Base-by-base conservation (phyloP, 305 asterid species). In the Fraxinus albicans region DNA sequence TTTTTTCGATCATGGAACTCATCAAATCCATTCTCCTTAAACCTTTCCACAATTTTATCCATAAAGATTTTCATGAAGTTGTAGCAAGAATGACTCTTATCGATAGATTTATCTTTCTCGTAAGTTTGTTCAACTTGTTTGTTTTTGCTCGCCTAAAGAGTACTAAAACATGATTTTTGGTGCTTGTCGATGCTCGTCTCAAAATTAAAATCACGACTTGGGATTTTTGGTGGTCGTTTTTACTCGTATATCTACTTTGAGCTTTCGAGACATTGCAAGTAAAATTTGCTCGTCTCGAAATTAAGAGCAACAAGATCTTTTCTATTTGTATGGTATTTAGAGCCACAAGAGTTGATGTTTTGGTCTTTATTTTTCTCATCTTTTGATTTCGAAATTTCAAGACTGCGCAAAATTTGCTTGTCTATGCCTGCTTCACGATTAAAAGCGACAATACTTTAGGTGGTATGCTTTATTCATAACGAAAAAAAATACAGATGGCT, bases 91-190 rank as follows among this genome's bases (percentile, higher is more conserved):
- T 92, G 96, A 78, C 88, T 60, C 83, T 88, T 2, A 6, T 85
- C 23, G 89, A 91, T 81, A 87, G 84, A 63, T 80, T 92, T 79
- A 55, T 85, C 81, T 92, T 92, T 82, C 86, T 92, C 67, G 96
- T 92, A 87, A 82, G 85, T 67, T 40, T 27, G 69, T 4, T 60
- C 70, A 53, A 53, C 65, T 53, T n/a, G 9, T 53, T 53, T 17
- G 23, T 53, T 53, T 53, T n/a, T 17, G 23, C 23, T 53, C 3
- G 23, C 8, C 23, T 53, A 0, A 6, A 53, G 65, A 0, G 19
- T 17, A 53, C 8, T 5, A 53, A 53, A 53, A 53, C 23, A 53
- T 0, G 8, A n/a, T 53, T 53, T n/a, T 17, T n/a, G 25, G 58
- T 47, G 58, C n/a, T 47, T 47, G n/a, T n/a, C n/a, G n/a, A 44